Evolutionary conservation across 2,329 filamentous ascomycete species (phyloP), one percentile per base, ranked within the genome.

Genomic region (Cercospora janseana): DNA sequence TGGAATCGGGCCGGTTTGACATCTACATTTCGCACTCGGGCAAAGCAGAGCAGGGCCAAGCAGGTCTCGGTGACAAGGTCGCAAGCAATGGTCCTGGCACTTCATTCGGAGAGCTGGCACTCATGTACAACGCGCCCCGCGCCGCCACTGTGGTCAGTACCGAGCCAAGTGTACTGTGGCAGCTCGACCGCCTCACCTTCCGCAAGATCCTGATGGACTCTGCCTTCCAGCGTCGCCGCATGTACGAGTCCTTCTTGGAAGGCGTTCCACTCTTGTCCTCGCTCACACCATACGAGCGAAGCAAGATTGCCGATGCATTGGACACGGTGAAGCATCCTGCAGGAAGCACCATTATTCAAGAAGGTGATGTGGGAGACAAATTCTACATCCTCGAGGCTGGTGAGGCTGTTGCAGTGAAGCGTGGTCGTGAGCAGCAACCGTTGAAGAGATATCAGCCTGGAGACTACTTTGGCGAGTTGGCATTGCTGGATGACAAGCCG

Each of bases 111-210:
- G 93, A 98, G 74, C 79, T 98, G 49, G 93, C 93, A 9, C 78
- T 98, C 63, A 97, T 98, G 93, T 97, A 98, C 75, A 96, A 97
- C 65, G 90, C 93, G 16, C 93, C 93, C 20, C 88, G 93, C 65
- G 93, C 93, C 32, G 93, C 93, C 3, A 97, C 93, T 0, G 88
- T 98, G 53, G 81, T 94, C 54, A 95, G 88, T 23, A 83, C 86
- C 9, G 88, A 94, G 63, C 69, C 85, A 3, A 91, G 87, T 64
- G 91, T 86, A 3, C 79, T 98, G 7, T 98, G 93, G 93, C 90
- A 90, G 15, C 78, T 98, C 43, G 93, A 98, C 68, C 88, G 93
- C 46, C 80, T 96, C 56, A 98, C 93, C 7, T 98, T 98, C 79
- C 89, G 93, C 62, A 88, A 93, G 54, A 97, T 98, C 58, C 79